Evolutionary conservation across 768 basidiomycete species (phyloP).

Genomic region (Boletus sp.): DNA sequence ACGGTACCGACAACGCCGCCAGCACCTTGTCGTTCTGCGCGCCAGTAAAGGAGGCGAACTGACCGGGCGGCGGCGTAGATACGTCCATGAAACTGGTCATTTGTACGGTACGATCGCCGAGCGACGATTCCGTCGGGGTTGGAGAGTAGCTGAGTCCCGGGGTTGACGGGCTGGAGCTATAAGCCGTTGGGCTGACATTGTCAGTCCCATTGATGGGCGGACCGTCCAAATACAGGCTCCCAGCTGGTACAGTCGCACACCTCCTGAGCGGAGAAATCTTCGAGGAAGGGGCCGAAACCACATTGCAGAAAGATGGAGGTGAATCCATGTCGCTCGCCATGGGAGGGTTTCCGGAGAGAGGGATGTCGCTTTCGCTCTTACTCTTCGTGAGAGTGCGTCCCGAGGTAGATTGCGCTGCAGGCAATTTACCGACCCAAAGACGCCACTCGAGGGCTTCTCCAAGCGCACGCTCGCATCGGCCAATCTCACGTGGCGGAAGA

Average conservation of each 20-base stretch:
- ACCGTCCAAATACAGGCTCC: slow-evolving; percentile 26
- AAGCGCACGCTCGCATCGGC: slow-evolving; percentile 84
- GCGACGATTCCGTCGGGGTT: slow-evolving; percentile 55
- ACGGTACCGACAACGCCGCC: slow-evolving; percentile 17
- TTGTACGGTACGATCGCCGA: slow-evolving; percentile 56
- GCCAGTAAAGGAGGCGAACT: slow-evolving; percentile 35
- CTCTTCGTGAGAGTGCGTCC: slow-evolving; percentile 45
- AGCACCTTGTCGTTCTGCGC: slow-evolving; percentile 37
- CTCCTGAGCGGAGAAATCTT: slow-evolving; percentile 36
- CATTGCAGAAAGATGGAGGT: neutral
- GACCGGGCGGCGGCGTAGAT: slow-evolving; percentile 33
- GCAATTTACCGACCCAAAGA: slow-evolving; percentile 86
- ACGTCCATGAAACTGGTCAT: slow-evolving; percentile 53
- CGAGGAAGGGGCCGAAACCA: slow-evolving; percentile 14
- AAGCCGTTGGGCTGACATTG: slow-evolving; percentile 26
- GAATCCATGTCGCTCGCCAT: slow-evolving; percentile 3
- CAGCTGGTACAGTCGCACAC: slow-evolving; percentile 42
- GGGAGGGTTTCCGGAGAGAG: neutral
- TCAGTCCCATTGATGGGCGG: neutral
- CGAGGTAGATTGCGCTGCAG: slow-evolving; percentile 33
- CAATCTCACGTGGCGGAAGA: slow-evolving; percentile 80
- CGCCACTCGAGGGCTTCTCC: slow-evolving; percentile 86
- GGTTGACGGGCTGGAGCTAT: slow-evolving; percentile 45
- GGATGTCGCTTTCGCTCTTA: slow-evolving; percentile 49
- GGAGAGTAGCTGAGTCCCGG: slow-evolving; percentile 60